Percentiles rank a stretch among this genome's conserved stretches.
These are phyloP conservation scores for Rhizopus microsporus DNA, from an alignment of 371 early-diverging fungal species.

Conservation along the genomic window DNA sequence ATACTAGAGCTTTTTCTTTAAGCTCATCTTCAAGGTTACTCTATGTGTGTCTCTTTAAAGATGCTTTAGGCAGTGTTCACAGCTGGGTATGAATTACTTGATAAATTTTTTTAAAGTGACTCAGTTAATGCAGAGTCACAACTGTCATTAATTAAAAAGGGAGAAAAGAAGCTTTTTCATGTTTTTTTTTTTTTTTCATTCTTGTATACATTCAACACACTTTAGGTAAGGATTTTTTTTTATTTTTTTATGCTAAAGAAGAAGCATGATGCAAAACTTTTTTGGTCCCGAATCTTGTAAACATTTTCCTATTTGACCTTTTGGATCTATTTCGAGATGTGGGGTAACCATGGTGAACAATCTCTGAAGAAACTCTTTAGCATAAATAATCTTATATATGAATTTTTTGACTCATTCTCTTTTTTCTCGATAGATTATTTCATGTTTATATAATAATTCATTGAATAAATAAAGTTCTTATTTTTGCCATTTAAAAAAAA, in stretches of 20 bases:
- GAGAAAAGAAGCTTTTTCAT: background rate
- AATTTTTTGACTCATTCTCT: slow-evolving; percentile 10
- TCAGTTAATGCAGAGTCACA: background rate
- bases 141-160: background rate
- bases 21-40: too few species aligned
- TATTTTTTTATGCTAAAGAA: background rate
- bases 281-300: background rate
- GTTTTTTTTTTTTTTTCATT: too few species aligned
- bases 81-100: background rate
- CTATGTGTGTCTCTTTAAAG: too few species aligned
- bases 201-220: background rate
- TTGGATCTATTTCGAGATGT: background rate
- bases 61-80: too few species aligned
- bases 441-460: background rate
- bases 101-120: slow-evolving; percentile 1
- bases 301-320: background rate
- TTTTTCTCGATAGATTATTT: background rate
- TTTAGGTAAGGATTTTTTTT: background rate
- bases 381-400: background rate
- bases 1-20: too few species aligned
- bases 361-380: background rate
- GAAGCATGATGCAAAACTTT: background rate
- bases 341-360: background rate
- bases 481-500: background rate
- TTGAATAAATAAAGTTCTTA: too few species aligned